Conservation (phyloP, 164 flowering plant genomes). For the Hamamelis virginiana region DNA sequence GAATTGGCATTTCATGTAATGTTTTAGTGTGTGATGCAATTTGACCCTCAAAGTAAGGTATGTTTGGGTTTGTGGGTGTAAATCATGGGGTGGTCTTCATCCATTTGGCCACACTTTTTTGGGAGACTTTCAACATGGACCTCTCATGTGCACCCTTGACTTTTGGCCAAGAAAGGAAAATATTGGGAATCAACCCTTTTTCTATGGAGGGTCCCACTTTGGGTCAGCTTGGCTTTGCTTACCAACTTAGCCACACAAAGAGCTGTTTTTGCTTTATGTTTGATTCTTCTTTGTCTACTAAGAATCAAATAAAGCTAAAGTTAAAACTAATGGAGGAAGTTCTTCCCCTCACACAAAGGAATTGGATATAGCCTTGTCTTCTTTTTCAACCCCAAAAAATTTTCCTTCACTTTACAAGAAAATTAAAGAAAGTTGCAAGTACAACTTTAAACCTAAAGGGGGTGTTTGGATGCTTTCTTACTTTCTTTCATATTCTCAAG, state of each 20-base stretch:
- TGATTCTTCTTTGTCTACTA: not conserved
- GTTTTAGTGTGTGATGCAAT: slow-evolving; percentile 12
- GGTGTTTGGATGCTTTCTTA: too few species aligned
- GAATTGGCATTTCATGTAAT: too few species aligned
- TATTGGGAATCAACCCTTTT: slow-evolving; percentile 13
- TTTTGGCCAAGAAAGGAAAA: slow-evolving; percentile 18
- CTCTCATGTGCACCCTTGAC: slow-evolving; percentile 32
- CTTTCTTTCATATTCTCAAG: too few species aligned
- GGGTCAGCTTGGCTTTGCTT: slow-evolving; percentile 16
- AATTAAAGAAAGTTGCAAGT: too few species aligned
- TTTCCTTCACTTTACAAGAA: not conserved
- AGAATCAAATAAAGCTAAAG: slow-evolving; percentile 2
- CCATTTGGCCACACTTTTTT: slow-evolving; percentile 7
- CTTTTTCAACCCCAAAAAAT: not conserved
- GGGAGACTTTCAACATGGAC: slow-evolving; percentile 20
- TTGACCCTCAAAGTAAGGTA: slow-evolving; percentile 6
- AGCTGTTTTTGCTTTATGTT: not conserved
- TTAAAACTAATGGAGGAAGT: slow-evolving; percentile 2
- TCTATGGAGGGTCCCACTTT: not conserved
- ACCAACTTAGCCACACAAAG: not conserved
- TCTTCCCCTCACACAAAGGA: not conserved
- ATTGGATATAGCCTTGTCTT: not conserved
- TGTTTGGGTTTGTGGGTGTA: not conserved
- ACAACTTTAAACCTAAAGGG: too few species aligned
- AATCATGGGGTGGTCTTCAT: slow-evolving; percentile 9